Evolutionary conservation across 2,329 filamentous ascomycete genomes (phyloP).

Genomic region (Cordyceps cicadae): DNA sequence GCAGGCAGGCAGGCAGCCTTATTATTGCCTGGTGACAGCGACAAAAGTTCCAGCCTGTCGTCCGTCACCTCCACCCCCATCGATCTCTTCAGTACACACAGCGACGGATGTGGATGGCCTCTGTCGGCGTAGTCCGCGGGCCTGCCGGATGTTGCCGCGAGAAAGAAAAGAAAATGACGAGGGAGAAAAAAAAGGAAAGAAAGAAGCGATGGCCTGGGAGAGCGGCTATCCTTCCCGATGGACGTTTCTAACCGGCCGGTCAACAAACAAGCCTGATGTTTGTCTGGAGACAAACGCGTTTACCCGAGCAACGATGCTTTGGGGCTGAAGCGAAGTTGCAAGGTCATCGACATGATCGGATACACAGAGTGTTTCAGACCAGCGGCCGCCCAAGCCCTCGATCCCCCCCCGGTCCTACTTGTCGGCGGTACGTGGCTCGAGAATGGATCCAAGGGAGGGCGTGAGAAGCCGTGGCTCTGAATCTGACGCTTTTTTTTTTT

Average conservation of each 20-base stretch:
- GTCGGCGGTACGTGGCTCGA: no score
- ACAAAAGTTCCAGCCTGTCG: conserved; percentile 4
- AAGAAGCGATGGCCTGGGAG: neutral
- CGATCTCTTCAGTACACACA: neutral
- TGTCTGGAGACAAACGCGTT: neutral
- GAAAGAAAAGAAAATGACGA: no score
- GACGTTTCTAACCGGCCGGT: neutral
- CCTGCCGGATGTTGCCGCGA: neutral
- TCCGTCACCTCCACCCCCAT: neutral
- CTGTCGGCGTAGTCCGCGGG: neutral
- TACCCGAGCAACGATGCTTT: neutral
- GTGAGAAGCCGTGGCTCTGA: neutral
- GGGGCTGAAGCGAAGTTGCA: neutral
- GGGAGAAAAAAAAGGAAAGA: no score
- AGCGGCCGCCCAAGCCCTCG: neutral
- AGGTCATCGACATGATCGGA: neutral
- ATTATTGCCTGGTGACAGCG: neutral
- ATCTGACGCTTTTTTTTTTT: neutral
- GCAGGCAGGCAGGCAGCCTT: neutral
- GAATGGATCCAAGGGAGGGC: no score
- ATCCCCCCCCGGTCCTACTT: neutral
- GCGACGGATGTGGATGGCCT: no score
- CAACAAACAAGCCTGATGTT: neutral
- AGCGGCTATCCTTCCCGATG: neutral
- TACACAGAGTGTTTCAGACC: neutral